Conservation (phyloP, 2,329 filamentous ascomycete species). For the Alternaria ventricosa region DNA sequence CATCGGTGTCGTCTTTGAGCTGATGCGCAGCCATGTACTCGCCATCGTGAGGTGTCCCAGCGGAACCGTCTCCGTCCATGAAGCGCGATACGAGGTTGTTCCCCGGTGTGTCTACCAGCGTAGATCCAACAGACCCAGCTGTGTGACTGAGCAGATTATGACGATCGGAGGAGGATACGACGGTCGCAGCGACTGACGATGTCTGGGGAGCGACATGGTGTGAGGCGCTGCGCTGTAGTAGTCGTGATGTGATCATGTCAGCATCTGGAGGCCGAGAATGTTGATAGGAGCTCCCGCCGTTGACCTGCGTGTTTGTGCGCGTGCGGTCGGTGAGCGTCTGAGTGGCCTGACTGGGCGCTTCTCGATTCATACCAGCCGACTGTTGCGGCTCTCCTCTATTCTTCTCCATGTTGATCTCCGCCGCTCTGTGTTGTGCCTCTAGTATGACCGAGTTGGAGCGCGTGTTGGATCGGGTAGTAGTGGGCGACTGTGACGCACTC, state of each 20-base stretch:
- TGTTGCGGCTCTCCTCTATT: conserved; percentile 26
- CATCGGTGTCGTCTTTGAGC: conserved; percentile 24
- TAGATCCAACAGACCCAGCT: conserved; percentile 48
- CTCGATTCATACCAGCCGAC: conserved; percentile 13
- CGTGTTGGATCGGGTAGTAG: conserved; percentile 50
- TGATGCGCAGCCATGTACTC: conserved; percentile 44
- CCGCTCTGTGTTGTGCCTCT: conserved; percentile 38
- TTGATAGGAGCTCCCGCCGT: conserved; percentile 41
- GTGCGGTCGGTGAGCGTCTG: conserved; percentile 38
- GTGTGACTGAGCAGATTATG: conserved; percentile 46
- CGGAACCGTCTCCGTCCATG: conserved; percentile 51
- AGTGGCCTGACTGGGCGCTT: conserved; percentile 16
- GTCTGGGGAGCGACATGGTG: conserved; percentile 69
- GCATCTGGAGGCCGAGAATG: conserved; percentile 59
- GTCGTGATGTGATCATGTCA: conserved; percentile 70
- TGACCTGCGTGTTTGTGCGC: conserved; percentile 29
- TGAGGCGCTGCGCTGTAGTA: conserved; percentile 69
- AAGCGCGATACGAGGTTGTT: conserved; percentile 54
- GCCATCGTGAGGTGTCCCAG: conserved; percentile 50
- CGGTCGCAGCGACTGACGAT: conserved; percentile 65
- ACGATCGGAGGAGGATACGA: conserved; percentile 50
- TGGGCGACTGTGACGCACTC: conserved; percentile 51
- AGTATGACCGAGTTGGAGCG: conserved; percentile 50
- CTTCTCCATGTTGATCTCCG: conserved; percentile 32
- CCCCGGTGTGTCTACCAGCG: conserved; percentile 49